A percentile compares a stretch with the other conserved stretches of the same genome.
Evolutionary conservation across 148 eudicot genomes (phyloP).

Genomic region (Spergularia marina): DNA sequence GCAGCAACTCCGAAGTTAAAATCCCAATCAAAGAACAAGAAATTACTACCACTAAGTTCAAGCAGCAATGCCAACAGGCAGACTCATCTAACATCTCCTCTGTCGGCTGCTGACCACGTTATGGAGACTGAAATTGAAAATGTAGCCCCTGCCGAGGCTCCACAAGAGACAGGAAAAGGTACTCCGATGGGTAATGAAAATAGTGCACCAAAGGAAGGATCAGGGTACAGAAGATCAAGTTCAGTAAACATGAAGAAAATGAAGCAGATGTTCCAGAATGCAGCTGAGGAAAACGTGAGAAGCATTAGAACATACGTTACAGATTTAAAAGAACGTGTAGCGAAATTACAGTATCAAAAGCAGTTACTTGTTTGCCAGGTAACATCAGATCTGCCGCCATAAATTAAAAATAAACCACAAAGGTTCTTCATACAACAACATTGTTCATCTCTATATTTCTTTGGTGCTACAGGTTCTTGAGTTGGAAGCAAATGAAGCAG

Average conservation of each 20-base stretch:
- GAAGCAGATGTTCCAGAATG: conserved; percentile 93
- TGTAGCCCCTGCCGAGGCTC: conserved; percentile 36
- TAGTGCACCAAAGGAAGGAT: conserved; percentile 62
- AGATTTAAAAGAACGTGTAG: conserved; percentile 86
- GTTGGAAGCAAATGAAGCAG: conserved; percentile 70
- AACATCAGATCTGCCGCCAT: not conserved
- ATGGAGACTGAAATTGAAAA: conserved; percentile 63
- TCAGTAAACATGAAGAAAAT: conserved; percentile 94
- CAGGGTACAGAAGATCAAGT: conserved; percentile 57
- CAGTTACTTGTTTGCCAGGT: conserved; percentile 95
- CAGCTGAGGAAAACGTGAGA: conserved; percentile 91
- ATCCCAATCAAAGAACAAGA: conserved; percentile 66
- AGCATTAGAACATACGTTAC: conserved; percentile 85
- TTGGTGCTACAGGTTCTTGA: conserved; percentile 50
- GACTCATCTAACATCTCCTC: conserved; percentile 57
- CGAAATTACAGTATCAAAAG: conserved; percentile 87
- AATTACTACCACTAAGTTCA: conserved; percentile 66
- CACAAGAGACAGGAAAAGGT: conserved; percentile 47
- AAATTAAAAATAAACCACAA: not conserved
- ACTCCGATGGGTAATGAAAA: conserved; percentile 55
- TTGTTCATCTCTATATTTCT: not conserved
- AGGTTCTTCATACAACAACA: not conserved
- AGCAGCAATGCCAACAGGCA: conserved; percentile 58
- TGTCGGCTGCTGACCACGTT: conserved; percentile 64
- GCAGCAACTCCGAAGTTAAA: conserved; percentile 43